Conservation (phyloP, 2,329 filamentous ascomycete genomes). For the Penicillium oxalicum region DNA sequence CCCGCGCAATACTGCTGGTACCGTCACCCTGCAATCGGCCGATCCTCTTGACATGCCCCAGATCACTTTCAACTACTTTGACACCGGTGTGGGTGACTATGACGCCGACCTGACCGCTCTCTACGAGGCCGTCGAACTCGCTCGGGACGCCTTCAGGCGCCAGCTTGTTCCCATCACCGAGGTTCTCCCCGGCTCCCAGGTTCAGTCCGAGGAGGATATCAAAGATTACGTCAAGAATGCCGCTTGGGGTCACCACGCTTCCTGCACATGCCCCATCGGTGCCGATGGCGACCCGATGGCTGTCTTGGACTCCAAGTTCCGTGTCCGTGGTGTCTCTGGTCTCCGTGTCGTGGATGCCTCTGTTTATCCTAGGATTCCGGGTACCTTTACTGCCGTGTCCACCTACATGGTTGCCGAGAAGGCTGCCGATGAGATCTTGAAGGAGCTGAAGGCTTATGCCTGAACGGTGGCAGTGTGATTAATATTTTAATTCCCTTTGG, state of each 20-base stretch:
- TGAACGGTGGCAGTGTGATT: background rate
- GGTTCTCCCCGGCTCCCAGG: constrained; percentile 39
- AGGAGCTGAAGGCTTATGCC: background rate
- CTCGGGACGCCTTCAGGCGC: constrained; percentile 43
- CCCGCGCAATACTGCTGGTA: constrained; percentile 57
- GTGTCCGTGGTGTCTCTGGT: constrained; percentile 50
- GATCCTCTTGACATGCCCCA: constrained; percentile 60
- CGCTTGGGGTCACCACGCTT: constrained; percentile 55
- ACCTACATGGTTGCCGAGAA: constrained; percentile 57
- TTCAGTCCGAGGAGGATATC: constrained; percentile 40
- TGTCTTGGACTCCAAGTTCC: constrained; percentile 53
- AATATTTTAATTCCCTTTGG: too few species aligned
- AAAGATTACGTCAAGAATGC: constrained; percentile 46
- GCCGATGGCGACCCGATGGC: constrained; percentile 48
- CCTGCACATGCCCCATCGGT: constrained; percentile 52
- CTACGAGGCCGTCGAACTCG: constrained; percentile 32
- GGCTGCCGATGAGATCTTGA: constrained; percentile 53
- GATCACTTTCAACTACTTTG: constrained; percentile 58
- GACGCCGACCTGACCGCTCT: constrained; percentile 11
- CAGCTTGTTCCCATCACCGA: constrained; percentile 40
- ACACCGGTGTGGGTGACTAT: constrained; percentile 29
- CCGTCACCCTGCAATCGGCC: constrained; percentile 54
- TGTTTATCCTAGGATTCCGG: constrained; percentile 52
- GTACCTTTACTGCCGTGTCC: constrained; percentile 48
- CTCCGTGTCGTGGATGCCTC: constrained; percentile 59